Conservation (phyloP, 1,139 yeast species). For the Pneumocystis carinii region DNA sequence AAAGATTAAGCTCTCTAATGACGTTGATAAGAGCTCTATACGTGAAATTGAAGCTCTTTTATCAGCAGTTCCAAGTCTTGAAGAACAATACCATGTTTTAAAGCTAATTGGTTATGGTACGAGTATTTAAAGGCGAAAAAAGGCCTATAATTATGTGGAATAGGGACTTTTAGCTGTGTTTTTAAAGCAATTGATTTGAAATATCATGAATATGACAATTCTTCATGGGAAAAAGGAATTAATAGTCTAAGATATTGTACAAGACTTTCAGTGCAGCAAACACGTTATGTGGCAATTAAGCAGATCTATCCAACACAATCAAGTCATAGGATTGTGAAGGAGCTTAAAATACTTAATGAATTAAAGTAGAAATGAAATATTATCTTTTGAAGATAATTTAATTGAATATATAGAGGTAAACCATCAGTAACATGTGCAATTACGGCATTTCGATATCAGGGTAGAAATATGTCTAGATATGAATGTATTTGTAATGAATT, state of each 20-base stretch:
- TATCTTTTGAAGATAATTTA: neutral
- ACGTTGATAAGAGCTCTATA: neutral
- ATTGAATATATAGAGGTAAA: neutral
- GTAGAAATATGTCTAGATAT: neutral
- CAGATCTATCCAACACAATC: conserved; percentile 11
- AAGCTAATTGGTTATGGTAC: conserved; percentile 8
- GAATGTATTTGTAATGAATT: neutral
- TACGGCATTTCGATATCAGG: neutral
- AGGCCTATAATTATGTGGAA: neutral
- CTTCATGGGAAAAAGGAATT: neutral
- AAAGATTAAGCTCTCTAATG: neutral
- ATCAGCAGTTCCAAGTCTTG: conserved; percentile 8
- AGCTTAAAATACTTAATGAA: conserved; percentile 8
- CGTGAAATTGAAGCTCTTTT: neutral
- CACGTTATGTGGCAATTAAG: conserved; percentile 10
- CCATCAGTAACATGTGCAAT: neutral
- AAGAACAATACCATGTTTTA: conserved; percentile 8
- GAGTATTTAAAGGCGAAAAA: neutral
- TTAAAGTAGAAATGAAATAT: neutral
- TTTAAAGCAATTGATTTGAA: conserved; percentile 6
- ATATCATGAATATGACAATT: neutral
- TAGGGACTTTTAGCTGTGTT: conserved; percentile 11
- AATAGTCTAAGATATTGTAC: neutral
- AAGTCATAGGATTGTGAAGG: conserved; percentile 7
- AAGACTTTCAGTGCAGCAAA: neutral